Base-by-base conservation (phyloP, 257 asterid species). In the Handroanthus guayacan region DNA sequence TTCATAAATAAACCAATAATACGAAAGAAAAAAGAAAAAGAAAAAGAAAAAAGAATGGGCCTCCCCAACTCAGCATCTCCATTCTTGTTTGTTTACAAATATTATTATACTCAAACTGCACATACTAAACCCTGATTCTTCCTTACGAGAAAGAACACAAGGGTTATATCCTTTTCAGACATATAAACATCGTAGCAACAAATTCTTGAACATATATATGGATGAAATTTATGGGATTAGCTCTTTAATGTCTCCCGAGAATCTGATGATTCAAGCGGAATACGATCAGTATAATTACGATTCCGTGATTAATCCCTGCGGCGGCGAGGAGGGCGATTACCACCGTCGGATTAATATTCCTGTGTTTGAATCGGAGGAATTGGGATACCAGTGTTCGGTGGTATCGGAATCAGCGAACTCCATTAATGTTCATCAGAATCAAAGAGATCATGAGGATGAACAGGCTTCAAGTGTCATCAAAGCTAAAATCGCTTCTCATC, bases 401-500 rank as follows among this genome's bases (percentile, higher is more conserved):
- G 75, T 58, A 16, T 76, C 85, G 38, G 89, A 77, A 69, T 44
- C 82, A 6, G 78, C 75, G 0, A 45, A 81, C 5, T 14, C 17
- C 16, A 34, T 56, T 25, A 67, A 72, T 62, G 64, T 38, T 47
- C 69, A 43, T 10, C 67, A 56, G 10, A 58, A 67, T 4, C 74
- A 47, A 25, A 69, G 63, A 4, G 80, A 78, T 71, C 63, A 78
- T 3, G 61, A 63, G 0, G 63, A 51, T 60, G 81, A 77, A 16
- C 76, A 69, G 9, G 74, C 55, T 66, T 69, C 68, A 8, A 41
- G 48, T 13, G 38, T 45, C 16, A 78, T 86, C 44, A 85, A 71
- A 72, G 90, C 89, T 18, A 86, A 54, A 65, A 87, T 91, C 71
- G 89, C 93, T 57, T 74, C 88, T 34, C 95, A 90, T 64, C 97